Percentiles rank a stretch among this genome's conserved stretches.
phyloP scores from a whole-genome alignment of 2,329 filamentous ascomycete species.

The Epichloe typhina region DNA sequence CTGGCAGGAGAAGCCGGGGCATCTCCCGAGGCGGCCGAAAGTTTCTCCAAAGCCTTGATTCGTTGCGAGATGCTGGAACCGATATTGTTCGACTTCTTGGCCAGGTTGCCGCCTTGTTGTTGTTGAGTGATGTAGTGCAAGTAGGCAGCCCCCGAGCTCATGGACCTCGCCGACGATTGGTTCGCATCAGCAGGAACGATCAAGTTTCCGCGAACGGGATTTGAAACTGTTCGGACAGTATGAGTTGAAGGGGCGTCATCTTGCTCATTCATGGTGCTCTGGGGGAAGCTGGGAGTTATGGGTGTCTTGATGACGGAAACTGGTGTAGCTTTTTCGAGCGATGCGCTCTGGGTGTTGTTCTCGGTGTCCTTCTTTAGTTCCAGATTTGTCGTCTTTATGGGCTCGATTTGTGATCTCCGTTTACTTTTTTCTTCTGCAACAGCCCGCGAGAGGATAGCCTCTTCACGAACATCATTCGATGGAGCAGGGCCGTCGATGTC shows the following conservation, averaged over 20 bases:
- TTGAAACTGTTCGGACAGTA: slow-evolving; percentile 35
- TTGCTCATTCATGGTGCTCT: slow-evolving; percentile 9
- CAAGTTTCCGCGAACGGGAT: slow-evolving; percentile 29
- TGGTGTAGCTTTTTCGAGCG: slow-evolving; percentile 70
- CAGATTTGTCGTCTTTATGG: slow-evolving; percentile 36
- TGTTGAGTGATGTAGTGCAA: slow-evolving; percentile 42
- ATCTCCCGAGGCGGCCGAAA: slow-evolving; percentile 34
- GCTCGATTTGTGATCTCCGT: slow-evolving; percentile 31
- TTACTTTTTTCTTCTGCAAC: slow-evolving; percentile 16
- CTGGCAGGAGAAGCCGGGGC: slow-evolving; percentile 10
- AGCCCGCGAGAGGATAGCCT: slow-evolving; percentile 15
- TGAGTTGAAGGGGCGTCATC: slow-evolving; percentile 10
- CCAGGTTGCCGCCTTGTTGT: slow-evolving; percentile 33
- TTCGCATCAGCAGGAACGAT: slow-evolving; percentile 32
- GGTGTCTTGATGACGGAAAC: slow-evolving; percentile 73
- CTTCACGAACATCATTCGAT: slow-evolving; percentile 7
- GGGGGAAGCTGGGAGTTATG: slow-evolving; percentile 50
- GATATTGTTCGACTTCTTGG: slow-evolving; percentile 55
- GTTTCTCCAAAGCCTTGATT: slow-evolving; percentile 83
- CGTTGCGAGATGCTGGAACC: slow-evolving; percentile 86
- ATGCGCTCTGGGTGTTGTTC: slow-evolving; percentile 74
- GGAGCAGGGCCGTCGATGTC: neutral
- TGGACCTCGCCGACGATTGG: slow-evolving; percentile 35
- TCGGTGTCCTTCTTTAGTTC: slow-evolving; percentile 52
- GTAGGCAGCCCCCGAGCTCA: slow-evolving; percentile 46